These are phyloP conservation scores for Colletotrichum scovillei DNA, from an alignment of 2,329 filamentous ascomycete species.

Conservation along the genomic window DNA sequence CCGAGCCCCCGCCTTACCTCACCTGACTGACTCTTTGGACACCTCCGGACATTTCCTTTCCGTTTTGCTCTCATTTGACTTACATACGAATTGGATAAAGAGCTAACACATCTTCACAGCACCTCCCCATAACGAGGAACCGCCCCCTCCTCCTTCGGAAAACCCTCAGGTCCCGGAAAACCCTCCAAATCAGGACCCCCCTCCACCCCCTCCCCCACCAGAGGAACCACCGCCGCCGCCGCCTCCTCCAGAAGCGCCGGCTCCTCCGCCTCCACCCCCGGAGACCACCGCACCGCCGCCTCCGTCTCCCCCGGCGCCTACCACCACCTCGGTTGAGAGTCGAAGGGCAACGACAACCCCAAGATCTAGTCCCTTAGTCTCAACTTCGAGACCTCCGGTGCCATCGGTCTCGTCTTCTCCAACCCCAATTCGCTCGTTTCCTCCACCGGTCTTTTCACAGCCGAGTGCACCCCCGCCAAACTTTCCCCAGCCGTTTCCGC, in stretches of 20 bases:
- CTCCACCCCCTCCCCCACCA: not conserved
- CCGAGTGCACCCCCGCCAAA: not conserved
- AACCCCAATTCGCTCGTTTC: not conserved
- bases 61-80: constrained; percentile 7
- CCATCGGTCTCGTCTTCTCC: constrained; percentile 5
- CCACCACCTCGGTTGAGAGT: not conserved
- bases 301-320: not conserved
- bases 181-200: constrained; percentile 9
- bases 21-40: not conserved
- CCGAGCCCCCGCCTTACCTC: not conserved
- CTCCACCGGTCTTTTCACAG: not conserved
- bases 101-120: constrained; percentile 18
- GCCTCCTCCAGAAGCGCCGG: not conserved
- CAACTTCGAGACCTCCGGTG: not conserved
- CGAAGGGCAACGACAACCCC: constrained; percentile 3
- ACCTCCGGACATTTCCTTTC: constrained; percentile 12
- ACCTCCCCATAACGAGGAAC: constrained; percentile 6
- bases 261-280: not conserved
- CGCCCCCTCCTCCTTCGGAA: constrained; percentile 12
- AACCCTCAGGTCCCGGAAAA: not conserved
- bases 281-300: not conserved
- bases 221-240: not conserved
- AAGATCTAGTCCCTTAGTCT: not conserved
- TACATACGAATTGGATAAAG: not conserved
- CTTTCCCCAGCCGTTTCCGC: not conserved